A percentile compares a stretch with the other conserved stretches of the same genome.
These are phyloP conservation scores for Amanita phalloides DNA, from an alignment of 768 basidiomycete species.

Conservation along the genomic window DNA sequence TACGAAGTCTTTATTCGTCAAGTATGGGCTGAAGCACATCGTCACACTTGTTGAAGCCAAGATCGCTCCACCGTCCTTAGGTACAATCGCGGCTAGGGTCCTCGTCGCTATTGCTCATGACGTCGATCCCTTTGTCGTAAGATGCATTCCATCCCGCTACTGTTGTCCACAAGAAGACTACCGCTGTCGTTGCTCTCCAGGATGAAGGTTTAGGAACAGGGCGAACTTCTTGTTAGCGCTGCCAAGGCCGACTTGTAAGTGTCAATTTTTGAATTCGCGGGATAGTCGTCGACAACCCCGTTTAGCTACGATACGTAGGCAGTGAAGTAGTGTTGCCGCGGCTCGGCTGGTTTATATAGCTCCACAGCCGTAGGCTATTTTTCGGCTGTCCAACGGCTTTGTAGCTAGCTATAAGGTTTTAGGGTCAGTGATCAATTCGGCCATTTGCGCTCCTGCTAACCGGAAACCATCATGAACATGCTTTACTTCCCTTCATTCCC, in stretches of 20 bases:
- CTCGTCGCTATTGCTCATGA: conserved; percentile 96
- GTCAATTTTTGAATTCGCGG: neutral
- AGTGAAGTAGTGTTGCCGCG: too few species aligned
- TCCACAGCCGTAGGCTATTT: too few species aligned
- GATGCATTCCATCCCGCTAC: conserved; percentile 96
- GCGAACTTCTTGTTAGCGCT: conserved; percentile 86
- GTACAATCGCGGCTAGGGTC: neutral
- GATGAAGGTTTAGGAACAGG: conserved; percentile 93
- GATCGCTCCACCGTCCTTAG: conserved; percentile 54
- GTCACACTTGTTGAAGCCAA: conserved; percentile 95
- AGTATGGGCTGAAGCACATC: conserved; percentile 95
- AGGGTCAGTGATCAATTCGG: too few species aligned
- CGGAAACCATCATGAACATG: too few species aligned
- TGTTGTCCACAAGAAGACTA: conserved; percentile 98
- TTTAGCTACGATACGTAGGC: conserved; percentile 72
- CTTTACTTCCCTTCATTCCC: neutral
- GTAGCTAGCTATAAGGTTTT: too few species aligned
- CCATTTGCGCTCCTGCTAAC: too few species aligned
- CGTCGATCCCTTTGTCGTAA: conserved; percentile 99
- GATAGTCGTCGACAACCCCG: conserved; percentile 2
- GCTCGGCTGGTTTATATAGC: too few species aligned
- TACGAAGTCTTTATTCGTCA: conserved; percentile 85
- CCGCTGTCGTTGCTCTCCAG: conserved; percentile 82
- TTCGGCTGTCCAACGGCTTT: too few species aligned
- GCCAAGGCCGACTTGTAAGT: conserved; percentile 95